A percentile compares a stretch with the other conserved stretches of the same genome.
These are phyloP conservation scores for Mycosphaerella sp. DNA, from an alignment of 2,329 filamentous ascomycete genomes.

Conservation along the genomic window DNA sequence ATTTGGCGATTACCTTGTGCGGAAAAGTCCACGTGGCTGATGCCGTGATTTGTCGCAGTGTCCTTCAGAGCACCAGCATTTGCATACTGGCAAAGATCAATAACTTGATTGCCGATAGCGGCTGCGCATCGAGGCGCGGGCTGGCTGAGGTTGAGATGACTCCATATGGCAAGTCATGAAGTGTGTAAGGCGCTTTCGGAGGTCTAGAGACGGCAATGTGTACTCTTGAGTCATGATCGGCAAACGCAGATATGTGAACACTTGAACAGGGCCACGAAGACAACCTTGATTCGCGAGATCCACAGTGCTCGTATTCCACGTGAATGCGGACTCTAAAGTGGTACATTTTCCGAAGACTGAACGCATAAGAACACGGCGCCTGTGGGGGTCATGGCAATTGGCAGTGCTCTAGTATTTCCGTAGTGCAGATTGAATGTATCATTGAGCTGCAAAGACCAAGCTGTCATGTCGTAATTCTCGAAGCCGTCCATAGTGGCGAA, in stretches of 20 bases:
- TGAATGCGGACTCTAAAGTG: not conserved
- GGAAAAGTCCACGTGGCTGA: conserved; percentile 21
- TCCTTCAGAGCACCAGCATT: conserved; percentile 21
- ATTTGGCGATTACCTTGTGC: conserved; percentile 41
- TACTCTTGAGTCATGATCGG: not conserved
- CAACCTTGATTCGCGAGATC: not conserved
- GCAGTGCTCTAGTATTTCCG: no score
- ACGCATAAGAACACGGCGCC: not conserved
- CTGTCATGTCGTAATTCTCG: not conserved
- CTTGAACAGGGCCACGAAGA: not conserved
- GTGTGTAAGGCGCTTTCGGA: conserved; percentile 26
- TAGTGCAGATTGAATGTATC: no score
- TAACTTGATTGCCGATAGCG: conserved; percentile 29
- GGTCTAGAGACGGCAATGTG: conserved; percentile 20
- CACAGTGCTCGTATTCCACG: no score
- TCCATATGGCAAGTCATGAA: conserved; percentile 30
- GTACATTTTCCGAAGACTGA: not conserved
- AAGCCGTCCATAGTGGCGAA: not conserved
- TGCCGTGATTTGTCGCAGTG: conserved; percentile 16
- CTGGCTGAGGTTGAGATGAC: conserved; percentile 26
- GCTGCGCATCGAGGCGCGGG: conserved; percentile 29
- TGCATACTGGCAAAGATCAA: conserved; percentile 26
- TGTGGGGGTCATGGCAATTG: not conserved
- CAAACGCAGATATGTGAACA: not conserved
- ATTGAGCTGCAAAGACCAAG: no score